Evolutionary conservation across 305 asterid species (phyloP).

Genomic region (Fraxinus greggii): DNA sequence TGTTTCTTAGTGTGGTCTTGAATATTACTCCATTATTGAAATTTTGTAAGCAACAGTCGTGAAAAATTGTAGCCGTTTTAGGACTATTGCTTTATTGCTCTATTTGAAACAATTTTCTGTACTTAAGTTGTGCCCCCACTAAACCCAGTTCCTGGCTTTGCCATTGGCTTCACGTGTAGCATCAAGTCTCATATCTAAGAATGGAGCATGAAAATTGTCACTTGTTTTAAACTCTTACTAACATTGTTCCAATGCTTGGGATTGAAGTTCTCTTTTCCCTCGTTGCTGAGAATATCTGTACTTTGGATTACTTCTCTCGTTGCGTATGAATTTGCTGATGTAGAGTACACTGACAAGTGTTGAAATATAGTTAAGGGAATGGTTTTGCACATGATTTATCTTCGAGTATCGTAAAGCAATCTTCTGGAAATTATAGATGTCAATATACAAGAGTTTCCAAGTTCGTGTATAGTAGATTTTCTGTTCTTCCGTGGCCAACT

Average conservation of each 20-base stretch:
- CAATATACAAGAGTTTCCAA: not conserved
- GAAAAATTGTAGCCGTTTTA: not conserved
- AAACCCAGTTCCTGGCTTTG: not conserved
- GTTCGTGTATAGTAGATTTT: not conserved
- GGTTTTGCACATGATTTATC: not conserved
- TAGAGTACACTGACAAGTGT: not conserved
- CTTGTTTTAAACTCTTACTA: not conserved
- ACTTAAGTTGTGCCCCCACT: not conserved
- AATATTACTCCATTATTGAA: not conserved
- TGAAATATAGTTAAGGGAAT: not conserved
- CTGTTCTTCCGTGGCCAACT: not conserved
- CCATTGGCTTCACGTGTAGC: not conserved
- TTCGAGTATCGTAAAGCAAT: not conserved
- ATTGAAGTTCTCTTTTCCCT: not conserved
- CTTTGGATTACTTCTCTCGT: not conserved
- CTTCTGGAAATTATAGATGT: not conserved
- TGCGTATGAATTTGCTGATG: not conserved
- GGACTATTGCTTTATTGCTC: not conserved
- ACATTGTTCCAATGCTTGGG: not conserved
- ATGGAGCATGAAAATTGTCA: not conserved
- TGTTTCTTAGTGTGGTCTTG: not conserved
- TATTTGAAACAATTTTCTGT: not conserved
- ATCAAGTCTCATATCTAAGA: not conserved
- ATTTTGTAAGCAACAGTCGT: not conserved
- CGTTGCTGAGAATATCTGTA: not conserved